Conservation (phyloP, 495 filamentous ascomycete genomes). For the Hypoxylon subgilvum region DNA sequence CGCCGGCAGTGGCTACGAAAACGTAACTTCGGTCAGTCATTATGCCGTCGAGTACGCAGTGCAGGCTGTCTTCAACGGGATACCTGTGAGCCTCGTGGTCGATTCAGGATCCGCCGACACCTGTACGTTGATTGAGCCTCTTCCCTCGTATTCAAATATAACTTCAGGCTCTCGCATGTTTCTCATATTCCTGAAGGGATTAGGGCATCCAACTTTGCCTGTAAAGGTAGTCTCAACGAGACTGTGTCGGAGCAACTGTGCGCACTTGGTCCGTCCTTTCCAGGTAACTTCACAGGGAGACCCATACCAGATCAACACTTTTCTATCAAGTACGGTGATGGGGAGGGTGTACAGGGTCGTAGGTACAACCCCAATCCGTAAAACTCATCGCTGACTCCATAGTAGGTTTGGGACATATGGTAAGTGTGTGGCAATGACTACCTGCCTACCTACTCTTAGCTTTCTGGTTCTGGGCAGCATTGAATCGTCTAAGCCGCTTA, state of each 20-base stretch:
- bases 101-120: constrained; percentile 73
- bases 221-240: constrained; percentile 11
- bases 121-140: constrained; percentile 41
- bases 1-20: constrained; percentile 41
- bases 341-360: constrained; percentile 21
- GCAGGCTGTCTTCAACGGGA: constrained; percentile 40
- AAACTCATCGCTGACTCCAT: neutral
- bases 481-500: neutral
- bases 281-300: constrained; percentile 42
- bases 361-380: neutral
- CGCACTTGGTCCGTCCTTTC: constrained; percentile 53
- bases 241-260: constrained; percentile 46
- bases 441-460: neutral
- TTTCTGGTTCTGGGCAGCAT: neutral
- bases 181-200: constrained; percentile 2
- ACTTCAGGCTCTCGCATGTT: constrained; percentile 22
- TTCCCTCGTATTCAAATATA: no score
- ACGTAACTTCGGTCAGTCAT: constrained; percentile 45
- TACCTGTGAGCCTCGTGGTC: constrained; percentile 51
- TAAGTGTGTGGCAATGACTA: neutral
- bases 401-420: constrained; percentile 15
- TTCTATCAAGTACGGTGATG: constrained; percentile 58
- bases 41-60: constrained; percentile 50
- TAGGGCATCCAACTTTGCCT: constrained; percentile 11
- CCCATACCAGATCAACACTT: constrained; percentile 55